phyloP scores from a whole-genome alignment of 2,329 filamentous ascomycete species.

The Cladosporium sphaerospermum region DNA sequence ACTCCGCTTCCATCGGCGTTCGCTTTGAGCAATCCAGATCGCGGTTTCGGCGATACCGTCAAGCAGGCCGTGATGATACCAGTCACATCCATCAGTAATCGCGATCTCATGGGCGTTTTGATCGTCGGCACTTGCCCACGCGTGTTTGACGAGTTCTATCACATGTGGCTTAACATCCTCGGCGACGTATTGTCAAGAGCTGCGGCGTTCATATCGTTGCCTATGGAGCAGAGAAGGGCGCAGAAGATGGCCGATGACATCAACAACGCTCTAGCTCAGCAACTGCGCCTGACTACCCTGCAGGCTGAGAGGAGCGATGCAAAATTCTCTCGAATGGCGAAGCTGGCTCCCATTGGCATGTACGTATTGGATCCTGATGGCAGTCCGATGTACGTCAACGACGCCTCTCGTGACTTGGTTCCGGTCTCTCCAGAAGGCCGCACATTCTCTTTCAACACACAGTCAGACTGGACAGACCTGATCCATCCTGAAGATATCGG shows the following conservation, averaged over 20 bases:
- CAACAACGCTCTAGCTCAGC: conserved; percentile 33
- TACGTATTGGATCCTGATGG: conserved; percentile 28
- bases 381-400: conserved; percentile 28
- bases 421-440: conserved; percentile 7
- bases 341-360: conserved; percentile 35
- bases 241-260: conserved; percentile 32
- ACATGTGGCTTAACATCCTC: conserved; percentile 32
- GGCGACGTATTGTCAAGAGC: conserved; percentile 34
- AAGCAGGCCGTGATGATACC: conserved; percentile 31
- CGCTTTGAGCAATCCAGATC: conserved; percentile 26
- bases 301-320: conserved; percentile 26
- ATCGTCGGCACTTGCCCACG: conserved; percentile 36
- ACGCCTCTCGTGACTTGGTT: not conserved
- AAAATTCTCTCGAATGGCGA: conserved; percentile 34
- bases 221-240: conserved; percentile 29
- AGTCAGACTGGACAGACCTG: conserved; percentile 9
- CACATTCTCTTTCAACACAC: conserved; percentile 17
- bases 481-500: conserved; percentile 10
- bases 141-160: conserved; percentile 34
- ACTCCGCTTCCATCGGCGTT: conserved; percentile 24
- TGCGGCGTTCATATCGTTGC: conserved; percentile 35
- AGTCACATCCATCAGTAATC: conserved; percentile 30
- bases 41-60: conserved; percentile 32
- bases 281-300: conserved; percentile 25
- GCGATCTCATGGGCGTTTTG: conserved; percentile 34